Base-by-base conservation (phyloP, 192 early-diverging fungal species). In the Thamnidium elegans region DNA sequence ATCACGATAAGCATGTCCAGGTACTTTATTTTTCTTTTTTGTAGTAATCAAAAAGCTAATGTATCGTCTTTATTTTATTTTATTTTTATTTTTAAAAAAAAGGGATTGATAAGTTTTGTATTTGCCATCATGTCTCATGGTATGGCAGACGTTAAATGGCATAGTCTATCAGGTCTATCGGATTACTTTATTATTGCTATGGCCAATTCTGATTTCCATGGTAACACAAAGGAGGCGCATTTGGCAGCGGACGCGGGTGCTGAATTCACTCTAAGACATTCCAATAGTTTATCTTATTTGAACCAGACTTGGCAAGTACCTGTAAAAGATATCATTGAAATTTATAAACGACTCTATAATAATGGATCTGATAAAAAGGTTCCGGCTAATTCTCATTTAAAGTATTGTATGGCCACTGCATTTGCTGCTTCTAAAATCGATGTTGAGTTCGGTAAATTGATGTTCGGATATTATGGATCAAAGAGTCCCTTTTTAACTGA, bases 401-500 rank as follows among this genome's bases (percentile, higher is more conserved):
- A 61, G 5, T 75, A 79, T 50, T 89, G 89, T 52, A 84, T 87
- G 80, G 63, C 66, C 34, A 72, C 75, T 17, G 89, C 82, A 4
- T 91, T 80, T 72, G 72, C 81, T 3, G 87, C 75, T 6, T 58
- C 75, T 1, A 84, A 91, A 59, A 77, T 79, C 0, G 81, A 88
- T 58, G 71, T 78, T 15, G 46, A 75, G 4, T 64, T 83, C 53
- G 89, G 87, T 1, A 71, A 79, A 34, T 78, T 84, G 23, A 62
- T 86, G 14, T 86, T 84, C 64, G 81, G 79, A 6, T 68, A 65
- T 34, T 86, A 80, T 62, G 87, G 85, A 6, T 66, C 81, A 55
- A 76, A 80, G 68, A 80, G 87, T 8, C 92, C 92, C 0, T 92
- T 92, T 68, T 71, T 95, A 58, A 80, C 84, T 1, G 90, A 93